phyloP scores from a whole-genome alignment of 768 basidiomycete genomes.

The Xerocomus spinulosus region DNA sequence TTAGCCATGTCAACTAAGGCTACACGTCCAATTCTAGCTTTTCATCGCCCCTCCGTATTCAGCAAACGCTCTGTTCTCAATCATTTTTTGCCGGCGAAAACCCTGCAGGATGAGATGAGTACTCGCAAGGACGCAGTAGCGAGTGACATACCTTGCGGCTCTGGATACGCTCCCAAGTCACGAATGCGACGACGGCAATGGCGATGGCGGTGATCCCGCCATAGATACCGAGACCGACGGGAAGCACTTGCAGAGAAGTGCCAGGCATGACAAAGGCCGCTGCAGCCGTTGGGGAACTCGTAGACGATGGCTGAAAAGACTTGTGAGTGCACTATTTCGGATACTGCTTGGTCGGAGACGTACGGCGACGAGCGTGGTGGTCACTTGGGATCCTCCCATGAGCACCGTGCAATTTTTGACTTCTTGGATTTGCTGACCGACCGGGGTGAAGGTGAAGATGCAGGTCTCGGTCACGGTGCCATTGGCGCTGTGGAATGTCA shows the following conservation, averaged over 20 bases:
- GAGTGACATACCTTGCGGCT: constrained; percentile 69
- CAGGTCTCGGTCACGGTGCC: constrained; percentile 58
- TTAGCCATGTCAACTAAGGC: too few species aligned
- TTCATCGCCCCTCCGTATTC: constrained; percentile 54
- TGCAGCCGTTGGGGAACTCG: constrained; percentile 24
- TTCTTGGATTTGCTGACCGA: constrained; percentile 51
- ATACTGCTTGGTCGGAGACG: constrained; percentile 2
- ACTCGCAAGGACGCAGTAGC: neutral
- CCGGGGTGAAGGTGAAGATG: constrained; percentile 49
- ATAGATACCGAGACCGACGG: constrained; percentile 79
- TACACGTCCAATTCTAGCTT: constrained; percentile 6
- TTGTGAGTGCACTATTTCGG: constrained; percentile 9
- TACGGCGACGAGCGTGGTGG: constrained; percentile 11
- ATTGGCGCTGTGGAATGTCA: constrained; percentile 34
- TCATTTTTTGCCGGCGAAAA: constrained; percentile 71
- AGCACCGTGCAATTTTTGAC: constrained; percentile 48
- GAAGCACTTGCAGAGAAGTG: constrained; percentile 67
- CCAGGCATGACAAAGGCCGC: constrained; percentile 64
- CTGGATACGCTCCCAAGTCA: constrained; percentile 83
- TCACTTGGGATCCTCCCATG: constrained; percentile 17
- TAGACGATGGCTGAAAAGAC: constrained; percentile 24
- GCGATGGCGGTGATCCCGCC: constrained; percentile 84
- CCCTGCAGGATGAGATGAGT: constrained; percentile 38
- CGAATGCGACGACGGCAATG: constrained; percentile 73
- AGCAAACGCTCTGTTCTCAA: constrained; percentile 55